A percentile compares a stretch with the other conserved stretches of the same genome.
phyloP scores from a whole-genome alignment of 1,139 yeast genomes.

The Geotrichum europaeum region DNA sequence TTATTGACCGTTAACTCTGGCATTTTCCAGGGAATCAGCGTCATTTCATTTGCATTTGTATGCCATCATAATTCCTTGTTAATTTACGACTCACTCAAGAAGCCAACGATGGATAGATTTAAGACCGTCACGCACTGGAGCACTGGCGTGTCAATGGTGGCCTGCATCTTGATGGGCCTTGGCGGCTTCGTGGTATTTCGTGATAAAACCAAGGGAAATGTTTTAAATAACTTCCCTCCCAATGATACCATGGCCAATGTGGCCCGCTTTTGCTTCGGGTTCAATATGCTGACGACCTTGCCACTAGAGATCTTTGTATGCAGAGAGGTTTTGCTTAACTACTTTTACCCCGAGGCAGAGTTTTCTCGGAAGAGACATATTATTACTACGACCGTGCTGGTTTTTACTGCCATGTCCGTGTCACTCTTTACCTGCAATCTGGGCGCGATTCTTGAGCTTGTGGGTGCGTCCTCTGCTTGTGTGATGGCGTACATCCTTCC shows the following conservation, averaged over 20 bases:
- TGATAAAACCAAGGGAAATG: conserved; percentile 74
- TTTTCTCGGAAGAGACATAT: conserved; percentile 42
- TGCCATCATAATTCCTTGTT: conserved; percentile 92
- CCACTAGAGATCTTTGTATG: conserved; percentile 89
- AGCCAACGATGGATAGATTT: conserved; percentile 71
- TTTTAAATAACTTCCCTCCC: conserved; percentile 76
- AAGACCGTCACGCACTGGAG: conserved; percentile 76
- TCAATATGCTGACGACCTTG: conserved; percentile 89
- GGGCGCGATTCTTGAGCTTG: conserved; percentile 81
- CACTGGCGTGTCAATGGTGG: conserved; percentile 72
- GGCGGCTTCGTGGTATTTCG: conserved; percentile 76
- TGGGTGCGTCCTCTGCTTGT: conserved; percentile 91
- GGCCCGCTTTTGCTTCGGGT: conserved; percentile 87
- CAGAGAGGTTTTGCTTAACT: conserved; percentile 72
- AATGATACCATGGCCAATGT: conserved; percentile 65
- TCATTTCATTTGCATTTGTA: conserved; percentile 87
- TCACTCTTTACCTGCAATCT: conserved; percentile 79
- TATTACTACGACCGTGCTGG: conserved; percentile 59
- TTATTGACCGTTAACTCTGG: conserved; percentile 57
- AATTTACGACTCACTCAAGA: conserved; percentile 74
- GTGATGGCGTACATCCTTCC: conserved; percentile 89
- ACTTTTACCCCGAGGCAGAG: conserved; percentile 38
- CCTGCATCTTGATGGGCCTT: conserved; percentile 73
- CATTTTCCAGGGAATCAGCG: conserved; percentile 82
- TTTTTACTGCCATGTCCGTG: conserved; percentile 65